phyloP scores from a whole-genome alignment of 2,329 filamentous ascomycete genomes.

The Cercospora brassicicola region DNA sequence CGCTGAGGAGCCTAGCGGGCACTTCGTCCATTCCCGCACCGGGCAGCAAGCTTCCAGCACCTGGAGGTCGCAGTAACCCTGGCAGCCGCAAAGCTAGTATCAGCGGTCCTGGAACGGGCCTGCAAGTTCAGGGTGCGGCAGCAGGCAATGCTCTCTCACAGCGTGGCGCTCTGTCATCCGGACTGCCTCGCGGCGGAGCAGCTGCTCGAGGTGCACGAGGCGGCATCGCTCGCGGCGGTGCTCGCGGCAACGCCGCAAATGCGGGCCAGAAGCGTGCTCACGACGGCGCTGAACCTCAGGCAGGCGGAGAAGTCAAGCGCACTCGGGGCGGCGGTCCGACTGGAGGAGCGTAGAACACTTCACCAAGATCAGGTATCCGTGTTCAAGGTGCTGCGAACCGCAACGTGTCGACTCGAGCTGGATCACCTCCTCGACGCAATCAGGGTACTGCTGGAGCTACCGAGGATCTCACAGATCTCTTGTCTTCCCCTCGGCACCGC shows the following conservation, averaged over 20 bases:
- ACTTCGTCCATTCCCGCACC: constrained; percentile 26
- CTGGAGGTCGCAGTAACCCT: constrained; percentile 21
- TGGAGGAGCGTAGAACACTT: constrained; percentile 22
- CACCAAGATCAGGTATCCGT: constrained; percentile 2
- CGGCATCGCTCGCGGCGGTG: constrained; percentile 30
- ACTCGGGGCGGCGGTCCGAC: constrained; percentile 32
- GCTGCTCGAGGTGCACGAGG: constrained; percentile 4
- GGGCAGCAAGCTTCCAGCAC: constrained; percentile 17
- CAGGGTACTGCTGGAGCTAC: neutral
- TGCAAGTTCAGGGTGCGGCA: constrained; percentile 19
- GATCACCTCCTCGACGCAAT: neutral
- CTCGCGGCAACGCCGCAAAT: constrained; percentile 32
- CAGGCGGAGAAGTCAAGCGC: constrained; percentile 35
- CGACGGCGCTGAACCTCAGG: constrained; percentile 32
- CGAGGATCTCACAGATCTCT: neutral
- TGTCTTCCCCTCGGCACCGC: neutral
- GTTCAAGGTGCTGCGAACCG: constrained; percentile 7
- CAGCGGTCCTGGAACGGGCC: constrained; percentile 9
- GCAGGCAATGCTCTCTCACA: constrained; percentile 18
- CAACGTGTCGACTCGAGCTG: neutral
- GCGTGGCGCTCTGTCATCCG: constrained; percentile 23
- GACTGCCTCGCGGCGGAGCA: constrained; percentile 26
- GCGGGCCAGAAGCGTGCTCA: constrained; percentile 39
- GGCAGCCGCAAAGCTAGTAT: constrained; percentile 19
- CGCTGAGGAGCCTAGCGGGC: constrained; percentile 13